Percentiles rank a stretch among this genome's conserved stretches.
Conservation (phyloP, 208 protist species). For the Trypanosomatidae sp. region DNA sequence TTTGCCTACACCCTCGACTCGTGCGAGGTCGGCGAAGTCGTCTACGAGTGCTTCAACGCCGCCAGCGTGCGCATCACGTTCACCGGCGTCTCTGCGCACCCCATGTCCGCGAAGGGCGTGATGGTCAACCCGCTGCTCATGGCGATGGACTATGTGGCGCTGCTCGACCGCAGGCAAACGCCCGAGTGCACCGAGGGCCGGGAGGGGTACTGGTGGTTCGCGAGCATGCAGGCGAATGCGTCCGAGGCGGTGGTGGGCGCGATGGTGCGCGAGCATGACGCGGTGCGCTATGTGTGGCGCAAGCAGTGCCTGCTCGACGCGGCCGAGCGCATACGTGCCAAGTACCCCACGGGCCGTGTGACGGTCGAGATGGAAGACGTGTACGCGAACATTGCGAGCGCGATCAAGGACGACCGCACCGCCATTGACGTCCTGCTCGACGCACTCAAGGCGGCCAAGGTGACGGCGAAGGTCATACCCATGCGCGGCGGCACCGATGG, state of each 20-base stretch:
- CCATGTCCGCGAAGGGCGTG: constrained; percentile 80
- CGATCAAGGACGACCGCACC: constrained; percentile 31
- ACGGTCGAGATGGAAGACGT: constrained; percentile 39
- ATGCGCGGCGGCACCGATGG: constrained; percentile 82
- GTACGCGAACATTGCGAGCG: constrained; percentile 70
- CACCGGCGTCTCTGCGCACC: constrained; percentile 64
- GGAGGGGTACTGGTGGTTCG: constrained; percentile 76
- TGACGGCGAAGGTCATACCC: constrained; percentile 56
- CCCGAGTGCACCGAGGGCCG: constrained; percentile 65
- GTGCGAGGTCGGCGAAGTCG: constrained; percentile 73
- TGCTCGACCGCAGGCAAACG: constrained; percentile 53
- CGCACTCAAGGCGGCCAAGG: constrained; percentile 27
- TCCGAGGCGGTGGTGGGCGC: constrained; percentile 26
- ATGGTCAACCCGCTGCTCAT: constrained; percentile 79
- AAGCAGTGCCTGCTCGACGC: constrained; percentile 33
- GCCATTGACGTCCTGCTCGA: constrained; percentile 63
- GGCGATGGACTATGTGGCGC: constrained; percentile 61
- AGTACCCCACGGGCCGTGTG: constrained; percentile 55
- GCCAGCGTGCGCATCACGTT: constrained; percentile 39
- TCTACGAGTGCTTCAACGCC: constrained; percentile 80
- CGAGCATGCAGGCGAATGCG: constrained; percentile 36
- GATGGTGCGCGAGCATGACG: constrained; percentile 68
- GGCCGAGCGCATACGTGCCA: constrained; percentile 21
- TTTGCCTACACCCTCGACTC: constrained; percentile 83
- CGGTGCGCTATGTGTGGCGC: constrained; percentile 22